Base-by-base conservation (phyloP, 169 alveolate genomes). In the Plasmodium sp. region DNA sequence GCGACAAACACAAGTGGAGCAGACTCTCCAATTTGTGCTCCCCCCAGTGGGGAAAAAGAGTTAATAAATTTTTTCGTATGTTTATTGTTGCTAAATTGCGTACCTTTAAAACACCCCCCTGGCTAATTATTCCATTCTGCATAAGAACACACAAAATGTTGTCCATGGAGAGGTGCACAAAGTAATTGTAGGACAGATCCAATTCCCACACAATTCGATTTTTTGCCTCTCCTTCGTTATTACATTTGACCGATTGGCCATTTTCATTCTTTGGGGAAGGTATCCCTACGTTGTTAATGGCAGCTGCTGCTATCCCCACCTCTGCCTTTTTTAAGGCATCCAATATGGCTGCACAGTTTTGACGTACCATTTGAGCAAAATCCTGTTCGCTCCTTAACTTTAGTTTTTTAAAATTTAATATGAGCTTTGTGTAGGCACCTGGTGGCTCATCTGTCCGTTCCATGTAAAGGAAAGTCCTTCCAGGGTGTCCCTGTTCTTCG, bases 21-120 rank as follows among this genome's bases (percentile, higher is more conserved):
- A 83, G 72, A 33, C 36, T 33, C 31, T 16, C 45, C 56, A 83
- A 83, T 56, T 22, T 36, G 67, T 56, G 9, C 7, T 83, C 58
- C 5, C 67, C 22, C 5, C 71, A 33, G 43, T 83, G 27, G 18
- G 91, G 91, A 18, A 83, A 48, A 22, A 6, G 6, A 27, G 6
- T 83, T 48, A 83, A 56, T 7, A 31, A 1, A 36, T 83, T 83
- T 62, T 83, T 83, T 43, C 48, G 71, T 27, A 83, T 58, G 31
- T 83, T 83, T 83, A 83, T 31, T 83, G 91, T 56, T 56, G 14
- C 58, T 83, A 83, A 83, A 83, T 83, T 83, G 43, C 58, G 39
- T 43, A 83, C 33, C 18, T 58, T 34, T 5, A 83, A 27, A 83
- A 83, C 72, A 58, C 67, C 34, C 22, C 27, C 72, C 41, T 83